Evolutionary conservation across 257 asterid species (phyloP).

Genomic region (Galeopsis tetrahit): DNA sequence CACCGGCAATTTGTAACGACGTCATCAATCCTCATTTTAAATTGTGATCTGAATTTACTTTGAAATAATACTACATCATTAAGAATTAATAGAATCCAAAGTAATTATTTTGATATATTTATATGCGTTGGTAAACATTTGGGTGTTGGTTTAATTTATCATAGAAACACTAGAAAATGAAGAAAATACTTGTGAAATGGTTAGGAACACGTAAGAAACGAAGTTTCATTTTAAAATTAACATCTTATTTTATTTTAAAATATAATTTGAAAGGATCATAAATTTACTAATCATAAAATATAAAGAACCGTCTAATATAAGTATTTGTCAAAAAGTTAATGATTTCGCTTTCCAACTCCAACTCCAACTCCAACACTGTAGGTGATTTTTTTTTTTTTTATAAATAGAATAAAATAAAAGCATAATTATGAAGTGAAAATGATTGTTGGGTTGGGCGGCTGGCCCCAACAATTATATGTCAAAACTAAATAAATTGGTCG

Average conservation of each 20-base stretch:
- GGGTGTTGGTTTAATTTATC: background rate
- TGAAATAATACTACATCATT: too few species aligned
- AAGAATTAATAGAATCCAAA: background rate
- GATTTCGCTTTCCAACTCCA: constrained; percentile 27
- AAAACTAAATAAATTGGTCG: constrained; percentile 33
- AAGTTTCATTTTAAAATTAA: too few species aligned
- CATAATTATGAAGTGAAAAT: constrained; percentile 28
- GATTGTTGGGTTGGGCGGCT: constrained; percentile 31
- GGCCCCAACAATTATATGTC: constrained; percentile 26
- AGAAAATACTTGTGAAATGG: background rate
- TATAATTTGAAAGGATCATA: too few species aligned
- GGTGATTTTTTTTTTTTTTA: background rate
- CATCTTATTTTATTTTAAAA: too few species aligned
- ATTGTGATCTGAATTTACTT: background rate
- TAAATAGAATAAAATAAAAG: constrained; percentile 12
- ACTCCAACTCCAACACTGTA: constrained; percentile 24
- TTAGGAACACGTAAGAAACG: too few species aligned
- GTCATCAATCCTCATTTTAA: too few species aligned
- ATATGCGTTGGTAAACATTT: background rate
- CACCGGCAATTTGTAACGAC: too few species aligned
- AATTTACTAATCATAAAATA: too few species aligned
- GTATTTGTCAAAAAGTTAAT: too few species aligned
- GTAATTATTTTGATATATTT: background rate
- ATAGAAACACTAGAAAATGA: background rate
- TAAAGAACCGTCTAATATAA: too few species aligned